Base-by-base conservation (phyloP, 2,329 filamentous ascomycete species). In the Hypoxylon sp. region DNA sequence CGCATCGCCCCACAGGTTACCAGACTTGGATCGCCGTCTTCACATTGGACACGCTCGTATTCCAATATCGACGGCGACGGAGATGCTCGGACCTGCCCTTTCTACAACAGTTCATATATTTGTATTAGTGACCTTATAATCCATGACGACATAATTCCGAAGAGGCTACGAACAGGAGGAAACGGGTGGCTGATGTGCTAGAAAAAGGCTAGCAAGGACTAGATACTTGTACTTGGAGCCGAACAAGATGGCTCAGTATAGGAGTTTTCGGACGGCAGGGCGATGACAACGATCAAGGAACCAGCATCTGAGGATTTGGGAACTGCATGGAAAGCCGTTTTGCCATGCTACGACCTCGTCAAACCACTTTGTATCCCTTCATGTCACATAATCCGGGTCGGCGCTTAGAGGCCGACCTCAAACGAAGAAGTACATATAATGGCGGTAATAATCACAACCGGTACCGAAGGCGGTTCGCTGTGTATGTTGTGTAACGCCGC, bases 71-170 rank as follows among this genome's bases (percentile, higher is more conserved):
- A 43, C n/a, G 46, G 38, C 13, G 38, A 50, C 9, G 31, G 48
- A 24, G 27, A 26, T 56, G 40, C 40, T 29, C 24, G 9, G 45
- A 31, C 15, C 21, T 37, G 26, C 43, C 43, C 37, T 35, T 20
- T 48, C 33, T 29, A 53, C 52, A 37, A 54, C 61, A 42, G 42
- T 67, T 66, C 64, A 57, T 60, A 55, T 50, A 67, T 68, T n/a
- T 71, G 70, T 72, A 72, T 69, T 72, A 72, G 55, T 69, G 66
- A 58, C 60, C 55, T 71, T 67, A 51, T 55, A 62, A 65, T 66
- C 58, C 60, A 66, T 53, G 61, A 70, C 61, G 63, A 66, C 54
- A 62, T 64, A 46, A 60, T 63, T 66, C 46, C 48, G 49, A 52
- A 63, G 52, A 60, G 51, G 59, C 59, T 59, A 58, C 55, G 58